A percentile compares a stretch with the other conserved stretches of the same genome.
phyloP scores from a whole-genome alignment of 805 yeast genomes.

The Brettanomyces naardenensis region DNA sequence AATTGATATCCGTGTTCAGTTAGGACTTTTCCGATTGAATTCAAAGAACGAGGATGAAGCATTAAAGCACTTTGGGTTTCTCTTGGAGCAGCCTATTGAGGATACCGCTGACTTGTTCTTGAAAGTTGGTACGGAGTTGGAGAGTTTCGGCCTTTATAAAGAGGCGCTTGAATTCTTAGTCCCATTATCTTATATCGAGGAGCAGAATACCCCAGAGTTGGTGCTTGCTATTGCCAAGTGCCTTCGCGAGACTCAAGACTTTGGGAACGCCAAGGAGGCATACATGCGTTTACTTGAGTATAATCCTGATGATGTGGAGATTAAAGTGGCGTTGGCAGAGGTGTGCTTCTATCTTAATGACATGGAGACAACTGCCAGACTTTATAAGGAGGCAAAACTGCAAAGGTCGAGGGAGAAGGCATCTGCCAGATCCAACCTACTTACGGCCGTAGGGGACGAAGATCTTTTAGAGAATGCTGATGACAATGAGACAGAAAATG shows the following conservation, averaged over 20 bases:
- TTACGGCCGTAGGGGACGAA: constrained; percentile 6
- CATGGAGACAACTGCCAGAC: constrained; percentile 43
- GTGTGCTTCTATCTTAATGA: constrained; percentile 62
- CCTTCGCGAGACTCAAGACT: constrained; percentile 64
- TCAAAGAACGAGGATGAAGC: constrained; percentile 60
- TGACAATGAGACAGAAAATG: constrained; percentile 14
- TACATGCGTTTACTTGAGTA: constrained; percentile 44
- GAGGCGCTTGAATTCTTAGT: constrained; percentile 67
- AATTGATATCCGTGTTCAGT: constrained; percentile 76
- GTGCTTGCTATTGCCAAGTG: constrained; percentile 66
- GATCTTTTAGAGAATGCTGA: constrained; percentile 3
- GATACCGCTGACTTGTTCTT: constrained; percentile 66
- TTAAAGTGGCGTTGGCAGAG: constrained; percentile 75
- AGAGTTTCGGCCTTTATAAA: constrained; percentile 57
- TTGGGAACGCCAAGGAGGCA: constrained; percentile 52
- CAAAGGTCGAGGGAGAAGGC: constrained; percentile 27
- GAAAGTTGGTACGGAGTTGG: constrained; percentile 71
- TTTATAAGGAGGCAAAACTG: constrained; percentile 48
- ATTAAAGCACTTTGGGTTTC: constrained; percentile 51
- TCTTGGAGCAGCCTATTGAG: constrained; percentile 44
- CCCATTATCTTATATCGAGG: constrained; percentile 49
- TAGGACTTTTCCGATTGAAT: constrained; percentile 68
- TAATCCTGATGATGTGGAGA: constrained; percentile 62
- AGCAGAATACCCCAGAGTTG: constrained; percentile 43
- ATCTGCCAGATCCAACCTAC: constrained; percentile 19